Conservation (phyloP, 768 basidiomycete species). For the Coprinopsis marcescibilis region DNA sequence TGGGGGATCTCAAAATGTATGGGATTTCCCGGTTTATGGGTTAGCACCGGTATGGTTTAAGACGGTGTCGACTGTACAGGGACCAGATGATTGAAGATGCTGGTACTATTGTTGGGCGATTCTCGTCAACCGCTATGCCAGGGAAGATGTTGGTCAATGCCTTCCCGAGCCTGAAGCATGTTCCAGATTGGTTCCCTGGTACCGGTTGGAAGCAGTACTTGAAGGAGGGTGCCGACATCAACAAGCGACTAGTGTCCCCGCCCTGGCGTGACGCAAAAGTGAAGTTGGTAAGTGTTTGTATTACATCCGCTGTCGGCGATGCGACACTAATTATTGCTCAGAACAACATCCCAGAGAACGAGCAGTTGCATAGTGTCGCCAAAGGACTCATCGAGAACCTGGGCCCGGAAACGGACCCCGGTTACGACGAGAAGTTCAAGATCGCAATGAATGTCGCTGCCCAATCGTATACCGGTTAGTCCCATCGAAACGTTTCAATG, state of each 20-base stretch:
- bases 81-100: neutral
- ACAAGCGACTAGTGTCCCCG: neutral
- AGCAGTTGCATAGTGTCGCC: neutral
- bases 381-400: neutral
- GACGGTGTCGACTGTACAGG: too few relatives aligned
- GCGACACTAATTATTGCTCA: too few relatives aligned
- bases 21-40: too few relatives aligned
- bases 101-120: neutral
- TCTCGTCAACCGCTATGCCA: neutral
- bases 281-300: constrained; percentile 2
- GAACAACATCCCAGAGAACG: neutral
- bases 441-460: constrained; percentile 1
- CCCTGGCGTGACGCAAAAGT: constrained; percentile 4
- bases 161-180: constrained; percentile 8
- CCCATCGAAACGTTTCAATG: too few relatives aligned
- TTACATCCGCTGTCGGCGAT: neutral
- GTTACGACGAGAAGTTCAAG: neutral
- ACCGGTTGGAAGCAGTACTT: constrained; percentile 9
- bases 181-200: constrained; percentile 14
- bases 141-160: constrained; percentile 10
- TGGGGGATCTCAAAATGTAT: too few relatives aligned
- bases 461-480: constrained; percentile 6
- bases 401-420: neutral
- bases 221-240: neutral
- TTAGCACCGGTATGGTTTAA: too few relatives aligned